Base-by-base conservation (phyloP, 2,329 filamentous ascomycete genomes). In the Aspergillus fructus region DNA sequence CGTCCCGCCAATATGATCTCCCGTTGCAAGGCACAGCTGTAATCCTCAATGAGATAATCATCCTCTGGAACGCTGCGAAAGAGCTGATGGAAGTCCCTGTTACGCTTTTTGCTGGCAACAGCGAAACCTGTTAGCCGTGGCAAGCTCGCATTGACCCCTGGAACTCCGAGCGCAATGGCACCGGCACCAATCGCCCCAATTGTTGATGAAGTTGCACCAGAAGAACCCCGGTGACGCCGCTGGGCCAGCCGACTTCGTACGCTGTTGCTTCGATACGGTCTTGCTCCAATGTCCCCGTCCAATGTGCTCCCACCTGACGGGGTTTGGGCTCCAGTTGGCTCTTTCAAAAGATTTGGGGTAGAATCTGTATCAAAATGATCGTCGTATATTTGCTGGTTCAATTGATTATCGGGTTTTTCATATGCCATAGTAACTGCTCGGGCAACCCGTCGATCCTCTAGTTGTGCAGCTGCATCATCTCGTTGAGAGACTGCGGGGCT, bases 41-140 rank as follows among this genome's bases (percentile, higher is more conserved):
- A 99, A 73, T 99, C 94, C 71, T 99, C 94, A 63, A 99, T 97
- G 24, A 99, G 82, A 70, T 96, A 97, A 74, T 99, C 94, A 68
- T 99, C 94, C 64, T 97, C 93, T 1, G 96, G 94, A 0, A 99
- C 94, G 71, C 93, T 97, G 75, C 94, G 90, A 80, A 99, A 99
- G 2, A 96, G 78, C 58, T 84, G 85, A 73, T 99, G 94, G 68
- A 97, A 99, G 70, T 97, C 94, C 49, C 91, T 86, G 75, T 99
- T 99, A 56, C 96, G 86, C 78, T 94, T 97, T 74, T 96, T 96
- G 72, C 90, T 96, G 49, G 94, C 94, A 62, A 97, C 92, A 49
- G 94, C 93, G 72, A 99, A 99, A 0, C 94, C 94, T 4, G 93
- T 96, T 62, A 96, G 81, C 62, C 93, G 92, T 45, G 90, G 89